Base-by-base conservation (phyloP, 768 basidiomycete genomes). In the Mycena alexandri region DNA sequence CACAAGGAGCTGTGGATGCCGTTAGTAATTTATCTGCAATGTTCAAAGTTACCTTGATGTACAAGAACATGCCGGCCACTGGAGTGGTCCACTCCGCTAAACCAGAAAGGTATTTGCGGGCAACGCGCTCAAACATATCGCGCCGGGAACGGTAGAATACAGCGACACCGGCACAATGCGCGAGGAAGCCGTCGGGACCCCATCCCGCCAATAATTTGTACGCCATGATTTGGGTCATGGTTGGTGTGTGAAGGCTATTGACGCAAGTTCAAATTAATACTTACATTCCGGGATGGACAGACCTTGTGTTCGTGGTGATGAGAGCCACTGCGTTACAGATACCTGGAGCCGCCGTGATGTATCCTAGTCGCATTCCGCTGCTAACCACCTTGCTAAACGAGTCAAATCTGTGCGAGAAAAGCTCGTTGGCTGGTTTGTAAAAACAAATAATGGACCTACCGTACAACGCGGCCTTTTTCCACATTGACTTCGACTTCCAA, bases 61-160 rank as follows among this genome's bases (percentile, higher is more conserved):
- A 92, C 69, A 91, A 83, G 80, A 93, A 93, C 91, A 93, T 91
- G 52, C 90, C 89, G 29, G 88, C 86, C 5, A 85, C 83, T 10
- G 88, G 89, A 1, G 78, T 77, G 47, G 73, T 77, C 86, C 86
- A 87, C 74, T 86, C 82, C 29, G 86, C 91, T 24, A 93, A 78
- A 1, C 86, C 90, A 33, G 80, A 79, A 21, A 93, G 84, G 73
- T 93, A 86, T 72, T 82, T 84, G 59, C 82, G 79, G 74, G 90
- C 85, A 48, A 89, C 85, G 16, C 75, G 74, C 73, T 91, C 88
- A 74, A 93, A 93, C 43, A 82, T 79, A 72, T 90, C 85, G 58
- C 89, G 82, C 72, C 86, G 87, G 61, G 75, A 72, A 69, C 80
- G 82, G 76, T 90, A 90, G 75, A 89, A 89, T 29, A 79, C 75